phyloP scores from a whole-genome alignment of 1,139 yeast genomes.

The Geotrichum aggregatum region DNA sequence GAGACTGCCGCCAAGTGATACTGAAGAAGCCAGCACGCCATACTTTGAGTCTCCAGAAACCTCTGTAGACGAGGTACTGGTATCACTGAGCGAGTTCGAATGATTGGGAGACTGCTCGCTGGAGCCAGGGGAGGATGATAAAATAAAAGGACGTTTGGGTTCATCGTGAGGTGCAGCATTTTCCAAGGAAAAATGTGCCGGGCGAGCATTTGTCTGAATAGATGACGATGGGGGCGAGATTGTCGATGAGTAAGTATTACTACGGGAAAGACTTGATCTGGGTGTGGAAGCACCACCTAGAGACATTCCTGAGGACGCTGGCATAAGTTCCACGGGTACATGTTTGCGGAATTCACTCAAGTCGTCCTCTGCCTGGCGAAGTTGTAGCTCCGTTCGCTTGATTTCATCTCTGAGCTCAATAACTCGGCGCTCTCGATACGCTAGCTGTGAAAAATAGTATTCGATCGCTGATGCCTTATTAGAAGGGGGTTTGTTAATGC shows the following conservation, averaged over 20 bases:
- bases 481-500: background rate
- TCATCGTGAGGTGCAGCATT: background rate
- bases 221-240: background rate
- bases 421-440: conserved; percentile 39
- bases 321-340: conserved; percentile 14
- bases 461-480: conserved; percentile 14
- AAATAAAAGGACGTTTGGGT: background rate
- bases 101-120: conserved; percentile 9
- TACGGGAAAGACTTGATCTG: conserved; percentile 4
- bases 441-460: conserved; percentile 34
- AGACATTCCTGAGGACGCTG: background rate
- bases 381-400: conserved; percentile 32
- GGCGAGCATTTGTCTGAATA: background rate
- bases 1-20: background rate
- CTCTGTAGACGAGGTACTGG: conserved; percentile 15
- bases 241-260: background rate
- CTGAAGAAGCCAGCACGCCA: background rate
- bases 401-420: conserved; percentile 38
- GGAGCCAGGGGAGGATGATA: conserved; percentile 14
- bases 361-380: conserved; percentile 34
- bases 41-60: conserved; percentile 1
- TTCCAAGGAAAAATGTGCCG: background rate
- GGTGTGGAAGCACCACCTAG: background rate
- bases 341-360: conserved; percentile 20
- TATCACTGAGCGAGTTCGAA: conserved; percentile 19